Evolutionary conservation across 1,284 basidiomycete species (phyloP).

Genomic region (Cryptococcus neoformans): DNA sequence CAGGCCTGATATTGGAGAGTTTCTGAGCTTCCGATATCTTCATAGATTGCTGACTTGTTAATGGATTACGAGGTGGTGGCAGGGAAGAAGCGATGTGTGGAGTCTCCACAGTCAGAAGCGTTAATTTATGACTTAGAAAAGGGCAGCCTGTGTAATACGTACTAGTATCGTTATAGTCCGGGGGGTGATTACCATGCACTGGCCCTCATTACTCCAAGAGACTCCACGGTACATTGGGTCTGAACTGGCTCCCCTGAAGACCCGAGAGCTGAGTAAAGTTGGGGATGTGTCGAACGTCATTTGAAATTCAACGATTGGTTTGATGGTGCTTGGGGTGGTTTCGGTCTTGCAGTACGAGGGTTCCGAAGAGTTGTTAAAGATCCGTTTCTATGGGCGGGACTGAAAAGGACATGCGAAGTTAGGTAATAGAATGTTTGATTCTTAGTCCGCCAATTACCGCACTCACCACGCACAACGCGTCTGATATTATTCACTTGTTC

Average conservation of each 20-base stretch:
- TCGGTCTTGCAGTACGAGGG: too few species aligned
- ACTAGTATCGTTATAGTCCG: constrained; percentile 17
- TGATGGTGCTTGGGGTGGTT: too few species aligned
- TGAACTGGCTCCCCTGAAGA: neutral
- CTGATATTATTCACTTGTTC: too few species aligned
- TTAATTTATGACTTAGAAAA: neutral
- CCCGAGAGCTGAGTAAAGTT: neutral
- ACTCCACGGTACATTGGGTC: constrained; percentile 15
- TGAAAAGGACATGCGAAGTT: too few species aligned
- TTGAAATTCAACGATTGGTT: too few species aligned
- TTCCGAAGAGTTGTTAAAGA: too few species aligned
- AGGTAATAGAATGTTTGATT: too few species aligned
- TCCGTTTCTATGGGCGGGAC: too few species aligned
- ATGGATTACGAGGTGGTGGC: neutral
- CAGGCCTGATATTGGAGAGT: neutral
- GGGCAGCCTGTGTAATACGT: neutral
- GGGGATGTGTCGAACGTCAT: neutral
- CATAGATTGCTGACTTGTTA: neutral
- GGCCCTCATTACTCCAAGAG: constrained; percentile 41
- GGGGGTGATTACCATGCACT: constrained; percentile 31
- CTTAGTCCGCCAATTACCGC: too few species aligned
- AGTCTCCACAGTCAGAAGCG: neutral
- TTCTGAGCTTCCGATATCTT: neutral
- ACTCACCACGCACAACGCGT: too few species aligned
- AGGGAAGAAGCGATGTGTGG: neutral